Conservation (phyloP, 208 protist genomes). For the Acanthamoeba quina region DNA sequence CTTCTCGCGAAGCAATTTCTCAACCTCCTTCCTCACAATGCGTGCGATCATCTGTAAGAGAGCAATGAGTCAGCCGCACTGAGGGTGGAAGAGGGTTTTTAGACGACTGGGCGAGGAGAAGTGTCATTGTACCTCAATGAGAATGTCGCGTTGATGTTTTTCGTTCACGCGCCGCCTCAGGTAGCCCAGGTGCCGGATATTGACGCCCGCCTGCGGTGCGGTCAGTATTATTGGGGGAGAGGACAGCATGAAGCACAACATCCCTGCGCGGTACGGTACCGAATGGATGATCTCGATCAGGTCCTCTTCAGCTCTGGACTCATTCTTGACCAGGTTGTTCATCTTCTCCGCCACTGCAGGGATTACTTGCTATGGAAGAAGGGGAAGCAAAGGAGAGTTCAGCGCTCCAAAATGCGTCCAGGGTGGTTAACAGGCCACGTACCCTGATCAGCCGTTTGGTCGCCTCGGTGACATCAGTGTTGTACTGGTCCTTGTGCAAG, state of each 20-base stretch:
- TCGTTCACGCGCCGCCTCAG: slow-evolving; percentile 26
- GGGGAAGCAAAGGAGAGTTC: no score
- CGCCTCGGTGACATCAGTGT: slow-evolving; percentile 12
- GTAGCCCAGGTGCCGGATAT: slow-evolving; percentile 76
- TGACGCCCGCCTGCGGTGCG: slow-evolving; percentile 77
- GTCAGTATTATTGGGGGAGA: no score
- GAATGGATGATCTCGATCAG: slow-evolving; percentile 46
- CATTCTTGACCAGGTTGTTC: slow-evolving; percentile 7
- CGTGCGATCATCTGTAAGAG: slow-evolving; percentile 53
- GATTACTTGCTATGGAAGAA: slow-evolving; percentile 2
- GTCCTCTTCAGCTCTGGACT: not conserved
- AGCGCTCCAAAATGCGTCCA: no score
- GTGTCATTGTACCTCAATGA: slow-evolving; percentile 25
- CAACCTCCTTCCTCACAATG: slow-evolving; percentile 29
- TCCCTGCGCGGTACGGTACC: no score
- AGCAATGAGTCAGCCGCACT: no score
- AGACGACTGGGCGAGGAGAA: no score
- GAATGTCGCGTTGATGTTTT: slow-evolving; percentile 20
- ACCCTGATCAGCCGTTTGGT: slow-evolving; percentile 29
- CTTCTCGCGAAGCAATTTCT: slow-evolving; percentile 2
- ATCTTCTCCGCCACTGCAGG: slow-evolving; percentile 32
- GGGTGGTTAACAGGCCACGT: not conserved
- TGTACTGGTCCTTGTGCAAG: slow-evolving; percentile 47
- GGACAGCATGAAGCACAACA: no score
- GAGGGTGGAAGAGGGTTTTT: no score